Conservation (phyloP, 2,329 filamentous ascomycete genomes). For the Pyricularia sp. region DNA sequence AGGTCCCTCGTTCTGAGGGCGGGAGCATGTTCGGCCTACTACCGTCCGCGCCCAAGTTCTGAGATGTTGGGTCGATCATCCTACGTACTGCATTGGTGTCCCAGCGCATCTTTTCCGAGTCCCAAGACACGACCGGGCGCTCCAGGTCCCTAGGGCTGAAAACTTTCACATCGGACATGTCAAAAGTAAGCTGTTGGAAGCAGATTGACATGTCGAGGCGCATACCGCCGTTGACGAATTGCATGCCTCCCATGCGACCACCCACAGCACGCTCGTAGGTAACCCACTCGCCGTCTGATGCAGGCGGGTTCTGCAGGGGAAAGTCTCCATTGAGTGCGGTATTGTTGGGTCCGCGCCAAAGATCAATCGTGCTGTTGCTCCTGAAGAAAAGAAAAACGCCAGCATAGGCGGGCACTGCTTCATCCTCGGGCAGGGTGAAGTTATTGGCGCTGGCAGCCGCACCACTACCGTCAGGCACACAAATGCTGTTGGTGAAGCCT, state of each 20-base stretch:
- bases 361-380: conserved; percentile 5
- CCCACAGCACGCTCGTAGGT: conserved; percentile 2
- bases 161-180: conserved; percentile 10
- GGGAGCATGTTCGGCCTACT: background rate
- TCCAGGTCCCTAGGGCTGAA: conserved; percentile 9
- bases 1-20: conserved; percentile 7
- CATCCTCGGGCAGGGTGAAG: conserved; percentile 3
- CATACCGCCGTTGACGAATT: conserved; percentile 5
- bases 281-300: conserved; percentile 2
- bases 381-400: conserved; percentile 5
- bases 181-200: conserved; percentile 9
- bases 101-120: conserved; percentile 6
- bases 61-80: conserved; percentile 7
- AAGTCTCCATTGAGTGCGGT: conserved; percentile 4
- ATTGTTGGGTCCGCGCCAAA: conserved; percentile 4
- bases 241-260: background rate
- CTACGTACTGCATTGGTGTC: conserved; percentile 8
- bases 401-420: conserved; percentile 2
- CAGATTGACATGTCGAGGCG: conserved; percentile 8
- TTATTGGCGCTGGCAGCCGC: conserved; percentile 1
- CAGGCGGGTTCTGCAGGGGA: background rate
- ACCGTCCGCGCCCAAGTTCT: background rate
- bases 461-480: conserved; percentile 6
- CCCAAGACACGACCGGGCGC: conserved; percentile 7
- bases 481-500: conserved; percentile 7